Evolutionary conservation across 2,329 filamentous ascomycete genomes (phyloP).

Genomic region (Diaporthe caulivora): DNA sequence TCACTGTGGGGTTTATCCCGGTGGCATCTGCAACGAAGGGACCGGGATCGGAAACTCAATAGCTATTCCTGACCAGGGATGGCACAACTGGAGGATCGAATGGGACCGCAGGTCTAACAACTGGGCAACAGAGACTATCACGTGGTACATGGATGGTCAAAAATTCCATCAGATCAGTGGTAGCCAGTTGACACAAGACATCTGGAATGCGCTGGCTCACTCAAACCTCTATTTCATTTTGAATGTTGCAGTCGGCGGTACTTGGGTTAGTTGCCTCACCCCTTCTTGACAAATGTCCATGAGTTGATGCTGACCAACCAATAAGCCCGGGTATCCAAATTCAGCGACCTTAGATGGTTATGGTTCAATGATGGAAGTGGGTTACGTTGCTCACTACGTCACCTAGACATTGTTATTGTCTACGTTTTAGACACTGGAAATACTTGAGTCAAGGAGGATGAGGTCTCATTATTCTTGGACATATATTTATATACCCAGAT

Average conservation of each 20-base stretch:
- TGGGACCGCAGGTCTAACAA: conserved; percentile 57
- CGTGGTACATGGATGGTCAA: conserved; percentile 61
- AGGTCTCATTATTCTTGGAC: not conserved
- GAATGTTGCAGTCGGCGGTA: conserved; percentile 48
- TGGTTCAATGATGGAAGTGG: conserved; percentile 49
- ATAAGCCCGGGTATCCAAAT: conserved; percentile 47
- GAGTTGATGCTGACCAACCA: not conserved
- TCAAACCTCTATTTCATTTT: conserved; percentile 46
- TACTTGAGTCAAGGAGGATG: not conserved
- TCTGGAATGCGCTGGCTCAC: conserved; percentile 55
- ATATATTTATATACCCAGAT: not conserved
- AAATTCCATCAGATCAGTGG: conserved; percentile 59
- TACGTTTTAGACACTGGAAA: not conserved
- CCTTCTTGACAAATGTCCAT: not conserved
- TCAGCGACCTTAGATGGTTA: conserved; percentile 45
- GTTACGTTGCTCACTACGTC: conserved; percentile 45
- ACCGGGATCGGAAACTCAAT: conserved; percentile 53
- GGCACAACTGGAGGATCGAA: conserved; percentile 62
- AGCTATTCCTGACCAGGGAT: conserved; percentile 58
- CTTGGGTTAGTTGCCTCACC: conserved; percentile 46
- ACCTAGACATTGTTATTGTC: not conserved
- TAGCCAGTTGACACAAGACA: conserved; percentile 53
- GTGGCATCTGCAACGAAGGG: conserved; percentile 62
- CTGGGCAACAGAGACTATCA: conserved; percentile 62
- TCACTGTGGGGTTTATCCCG: conserved; percentile 59